Conservation (phyloP, 768 basidiomycete species). For the Tylopilus sp. region DNA sequence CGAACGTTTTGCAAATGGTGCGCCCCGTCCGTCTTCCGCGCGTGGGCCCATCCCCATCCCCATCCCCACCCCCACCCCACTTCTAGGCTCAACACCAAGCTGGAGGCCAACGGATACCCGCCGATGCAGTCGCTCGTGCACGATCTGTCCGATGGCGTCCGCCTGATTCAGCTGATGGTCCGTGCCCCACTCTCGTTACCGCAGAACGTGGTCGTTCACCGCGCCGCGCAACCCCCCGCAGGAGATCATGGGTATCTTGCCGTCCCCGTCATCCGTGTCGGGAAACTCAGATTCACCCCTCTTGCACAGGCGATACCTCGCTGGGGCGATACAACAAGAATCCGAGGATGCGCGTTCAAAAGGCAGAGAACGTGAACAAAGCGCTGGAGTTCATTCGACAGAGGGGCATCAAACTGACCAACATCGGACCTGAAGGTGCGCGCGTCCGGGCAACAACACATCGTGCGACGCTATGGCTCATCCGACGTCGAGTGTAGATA, state of each 20-base stretch:
- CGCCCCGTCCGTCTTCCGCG: background rate
- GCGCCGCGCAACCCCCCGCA: slow-evolving; percentile 29
- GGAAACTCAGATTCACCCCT: slow-evolving; percentile 6
- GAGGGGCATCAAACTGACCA: slow-evolving; percentile 91
- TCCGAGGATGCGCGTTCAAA: slow-evolving; percentile 91
- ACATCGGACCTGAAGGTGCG: slow-evolving; percentile 93
- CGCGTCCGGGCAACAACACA: background rate
- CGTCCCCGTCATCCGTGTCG: background rate
- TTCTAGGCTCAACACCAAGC: slow-evolving; percentile 89
- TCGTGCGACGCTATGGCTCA: slow-evolving; percentile 1
- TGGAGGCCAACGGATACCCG: slow-evolving; percentile 80
- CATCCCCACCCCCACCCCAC: background rate
- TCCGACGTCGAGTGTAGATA: slow-evolving; percentile 54
- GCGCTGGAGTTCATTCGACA: slow-evolving; percentile 94
- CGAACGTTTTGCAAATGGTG: slow-evolving; percentile 93
- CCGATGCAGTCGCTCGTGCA: slow-evolving; percentile 86
- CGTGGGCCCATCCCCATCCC: background rate
- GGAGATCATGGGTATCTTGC: slow-evolving; percentile 92
- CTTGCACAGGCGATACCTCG: slow-evolving; percentile 75
- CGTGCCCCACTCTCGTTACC: slow-evolving; percentile 12
- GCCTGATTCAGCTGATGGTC: slow-evolving; percentile 93
- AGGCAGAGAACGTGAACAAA: slow-evolving; percentile 97
- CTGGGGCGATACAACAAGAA: slow-evolving; percentile 91
- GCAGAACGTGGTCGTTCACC: background rate
- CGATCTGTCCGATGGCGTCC: slow-evolving; percentile 93